Conservation (phyloP, 1,284 basidiomycete genomes). For the Coniferiporia weirii region DNA sequence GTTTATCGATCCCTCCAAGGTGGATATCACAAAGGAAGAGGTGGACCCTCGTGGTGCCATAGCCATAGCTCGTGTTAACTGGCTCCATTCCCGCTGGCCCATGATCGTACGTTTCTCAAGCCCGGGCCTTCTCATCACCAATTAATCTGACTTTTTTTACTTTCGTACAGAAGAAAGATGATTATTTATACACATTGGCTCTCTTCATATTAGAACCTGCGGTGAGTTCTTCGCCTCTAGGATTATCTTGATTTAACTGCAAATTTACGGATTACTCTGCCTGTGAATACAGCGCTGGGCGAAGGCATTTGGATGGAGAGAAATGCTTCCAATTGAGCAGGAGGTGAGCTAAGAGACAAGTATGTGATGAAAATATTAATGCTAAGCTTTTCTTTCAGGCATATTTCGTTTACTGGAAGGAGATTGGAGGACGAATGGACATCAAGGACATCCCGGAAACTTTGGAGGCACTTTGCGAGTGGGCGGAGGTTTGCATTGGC, state of each 20-base stretch:
- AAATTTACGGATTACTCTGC: not conserved
- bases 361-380: not conserved
- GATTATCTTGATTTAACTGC: not conserved
- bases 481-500: slow-evolving; percentile 29
- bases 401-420: slow-evolving; percentile 36
- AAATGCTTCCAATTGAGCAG: slow-evolving; percentile 32
- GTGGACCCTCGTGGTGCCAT: slow-evolving; percentile 39
- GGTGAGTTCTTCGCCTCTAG: slow-evolving; percentile 20
- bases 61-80: slow-evolving; percentile 42
- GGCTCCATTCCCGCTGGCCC: slow-evolving; percentile 38
- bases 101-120: slow-evolving; percentile 4
- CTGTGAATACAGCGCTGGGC: slow-evolving; percentile 28
- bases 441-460: slow-evolving; percentile 39
- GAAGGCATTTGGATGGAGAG: slow-evolving; percentile 33
- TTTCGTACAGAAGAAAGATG: slow-evolving; percentile 30
- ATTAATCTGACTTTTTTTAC: not conserved
- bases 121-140: slow-evolving; percentile 25
- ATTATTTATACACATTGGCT: slow-evolving; percentile 30
- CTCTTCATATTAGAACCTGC: slow-evolving; percentile 31
- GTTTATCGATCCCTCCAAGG: slow-evolving; percentile 2
- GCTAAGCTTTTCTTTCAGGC: slow-evolving; percentile 26
- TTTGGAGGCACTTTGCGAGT: slow-evolving; percentile 31
- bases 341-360: slow-evolving; percentile 20
- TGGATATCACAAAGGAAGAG: slow-evolving; percentile 1
- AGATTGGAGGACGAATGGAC: slow-evolving; percentile 37